A percentile compares a stretch with the other conserved stretches of the same genome.
Evolutionary conservation across 805 yeast species (phyloP).

Genomic region (Teunomyces stri): DNA sequence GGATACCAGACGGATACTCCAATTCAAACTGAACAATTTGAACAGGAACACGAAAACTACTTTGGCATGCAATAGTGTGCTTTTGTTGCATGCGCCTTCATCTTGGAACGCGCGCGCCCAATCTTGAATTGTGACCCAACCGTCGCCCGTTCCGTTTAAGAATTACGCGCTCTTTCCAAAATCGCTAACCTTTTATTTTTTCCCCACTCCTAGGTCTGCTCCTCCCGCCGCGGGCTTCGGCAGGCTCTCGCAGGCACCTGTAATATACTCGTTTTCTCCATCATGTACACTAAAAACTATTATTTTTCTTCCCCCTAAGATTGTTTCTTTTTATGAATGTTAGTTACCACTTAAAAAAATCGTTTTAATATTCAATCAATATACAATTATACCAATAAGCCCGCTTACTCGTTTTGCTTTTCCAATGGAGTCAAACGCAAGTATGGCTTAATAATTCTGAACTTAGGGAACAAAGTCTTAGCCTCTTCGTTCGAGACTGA

Average conservation of each 20-base stretch:
- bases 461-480: constrained; percentile 78
- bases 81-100: no score
- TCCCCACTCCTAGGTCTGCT: background rate
- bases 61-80: constrained; percentile 20
- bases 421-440: constrained; percentile 62
- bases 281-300: no score
- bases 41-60: constrained; percentile 27
- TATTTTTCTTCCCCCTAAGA: no score
- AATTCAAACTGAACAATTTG: constrained; percentile 12
- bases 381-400: constrained; percentile 8
- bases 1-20: constrained; percentile 20
- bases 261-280: background rate
- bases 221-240: background rate
- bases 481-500: constrained; percentile 68
- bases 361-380: constrained; percentile 2
- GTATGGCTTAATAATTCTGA: constrained; percentile 86
- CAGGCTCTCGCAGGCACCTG: background rate
- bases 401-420: constrained; percentile 14
- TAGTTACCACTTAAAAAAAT: background rate
- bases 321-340: no score
- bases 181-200: background rate
- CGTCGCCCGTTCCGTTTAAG: no score
- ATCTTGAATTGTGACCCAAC: background rate
- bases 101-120: background rate
- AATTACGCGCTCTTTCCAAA: background rate